Evolutionary conservation across 257 asterid species (phyloP), one percentile per base, ranked within the genome.

Genomic region (Gynochthodes officinalis): DNA sequence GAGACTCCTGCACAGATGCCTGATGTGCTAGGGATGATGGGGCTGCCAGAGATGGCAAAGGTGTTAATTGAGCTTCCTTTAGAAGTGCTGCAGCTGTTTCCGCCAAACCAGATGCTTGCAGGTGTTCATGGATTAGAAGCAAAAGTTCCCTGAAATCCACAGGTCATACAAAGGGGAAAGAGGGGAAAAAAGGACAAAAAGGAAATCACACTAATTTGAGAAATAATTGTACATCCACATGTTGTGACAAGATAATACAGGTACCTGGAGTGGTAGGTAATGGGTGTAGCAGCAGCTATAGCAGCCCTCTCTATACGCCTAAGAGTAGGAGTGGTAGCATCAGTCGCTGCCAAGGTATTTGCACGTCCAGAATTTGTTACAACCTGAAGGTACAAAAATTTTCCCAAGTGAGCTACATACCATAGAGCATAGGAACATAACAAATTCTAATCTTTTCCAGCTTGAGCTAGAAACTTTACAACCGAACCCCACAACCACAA

Each of bases 231-330:
- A 64, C 40, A 21, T 42, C 6, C 28, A 12, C 14, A 35, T 66
- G 73, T 53, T 8, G 70, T 35, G 48, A 69, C 48, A 49, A 55
- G 75, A 78, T 72, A 71, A 18, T 55, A 52, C 70, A 70, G 69
- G 44, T 85, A 89, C 99, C 97, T 89, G 70, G 98, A 76, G 82
- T 95, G 90, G 78, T 95, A 95, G 72, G 99, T 87, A 75, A 95
- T 90, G 48, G 97, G 99, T 74, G 99, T 95, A 58, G 99, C 99
- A 49, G 99, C 98, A 78, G 99, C 98, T 74, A 95, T 90, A 72
- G 99, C 98, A 83, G 96, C 99, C 80, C 99, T 87, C 81, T 95
- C 99, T 63, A 95, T 95, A 68, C 99, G 99, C 87, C 97, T 86
- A 79, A 95, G 74, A 60, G 99, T 89, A 18, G 99, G 99, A 61